Conservation (phyloP, 345 rosid species). For the Moricandia arvensis region DNA sequence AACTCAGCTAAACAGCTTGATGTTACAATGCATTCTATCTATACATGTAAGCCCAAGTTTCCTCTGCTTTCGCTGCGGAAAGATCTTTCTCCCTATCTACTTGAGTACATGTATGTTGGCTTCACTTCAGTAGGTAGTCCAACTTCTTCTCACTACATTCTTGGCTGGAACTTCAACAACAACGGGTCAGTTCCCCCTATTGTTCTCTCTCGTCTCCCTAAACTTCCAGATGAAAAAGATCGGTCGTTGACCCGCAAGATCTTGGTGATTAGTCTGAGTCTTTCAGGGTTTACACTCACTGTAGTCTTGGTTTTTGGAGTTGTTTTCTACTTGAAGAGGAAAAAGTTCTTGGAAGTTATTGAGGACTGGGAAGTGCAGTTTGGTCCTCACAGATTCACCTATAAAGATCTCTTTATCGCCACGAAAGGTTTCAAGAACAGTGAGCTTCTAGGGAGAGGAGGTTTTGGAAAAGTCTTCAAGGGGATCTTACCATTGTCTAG, state of each 20-base stretch:
- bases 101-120: constrained; percentile 39
- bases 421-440: constrained; percentile 63
- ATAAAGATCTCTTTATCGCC: constrained; percentile 53
- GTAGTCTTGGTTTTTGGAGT: background rate
- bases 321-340: constrained; percentile 1
- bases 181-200: constrained; percentile 42
- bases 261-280: background rate
- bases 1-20: constrained; percentile 30
- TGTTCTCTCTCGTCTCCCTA: constrained; percentile 9
- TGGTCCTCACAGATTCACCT: constrained; percentile 73
- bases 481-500: constrained; percentile 47
- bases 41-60: constrained; percentile 38
- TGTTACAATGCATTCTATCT: constrained; percentile 49
- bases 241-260: background rate
- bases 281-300: background rate
- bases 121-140: background rate
- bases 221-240: constrained; percentile 31
- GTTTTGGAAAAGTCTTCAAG: constrained; percentile 66
- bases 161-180: constrained; percentile 28
- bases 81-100: constrained; percentile 38
- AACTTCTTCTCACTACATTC: constrained; percentile 12
- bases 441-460: constrained; percentile 69
- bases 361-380: constrained; percentile 73
- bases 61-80: constrained; percentile 12
- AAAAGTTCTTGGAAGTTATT: constrained; percentile 23